Evolutionary conservation across 2,329 filamentous ascomycete genomes (phyloP).

Genomic region (Diaporthe amygdali): DNA sequence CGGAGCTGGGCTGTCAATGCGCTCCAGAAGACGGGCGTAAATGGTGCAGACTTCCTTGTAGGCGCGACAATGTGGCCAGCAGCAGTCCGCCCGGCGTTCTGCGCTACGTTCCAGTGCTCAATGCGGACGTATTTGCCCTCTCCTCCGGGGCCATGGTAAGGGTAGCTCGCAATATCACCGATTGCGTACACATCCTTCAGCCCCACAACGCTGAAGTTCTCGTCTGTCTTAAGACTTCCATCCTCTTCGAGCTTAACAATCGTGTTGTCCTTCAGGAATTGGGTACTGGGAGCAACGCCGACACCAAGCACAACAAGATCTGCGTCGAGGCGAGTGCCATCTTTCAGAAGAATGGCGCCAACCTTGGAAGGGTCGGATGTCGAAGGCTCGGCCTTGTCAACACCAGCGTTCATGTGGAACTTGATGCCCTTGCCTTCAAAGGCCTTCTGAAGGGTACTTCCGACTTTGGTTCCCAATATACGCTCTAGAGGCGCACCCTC

Average conservation of each 20-base stretch:
- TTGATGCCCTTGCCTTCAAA: slow-evolving; percentile 88
- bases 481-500: slow-evolving; percentile 84
- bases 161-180: slow-evolving; percentile 93
- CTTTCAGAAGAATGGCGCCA: slow-evolving; percentile 81
- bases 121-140: slow-evolving; percentile 78
- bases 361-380: slow-evolving; percentile 72
- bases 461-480: slow-evolving; percentile 82
- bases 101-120: slow-evolving; percentile 98
- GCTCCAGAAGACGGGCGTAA: slow-evolving; percentile 97
- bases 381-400: slow-evolving; percentile 83
- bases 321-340: slow-evolving; percentile 82
- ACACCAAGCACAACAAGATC: slow-evolving; percentile 93
- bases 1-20: slow-evolving; percentile 87
- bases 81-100: slow-evolving; percentile 84
- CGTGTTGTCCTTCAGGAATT: slow-evolving; percentile 77
- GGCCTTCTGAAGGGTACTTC: slow-evolving; percentile 77
- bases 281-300: slow-evolving; percentile 84
- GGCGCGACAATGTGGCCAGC: slow-evolving; percentile 78
- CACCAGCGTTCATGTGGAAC: slow-evolving; percentile 80
- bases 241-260: slow-evolving; percentile 77
- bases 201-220: slow-evolving; percentile 77
- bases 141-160: slow-evolving; percentile 88
- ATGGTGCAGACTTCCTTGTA: slow-evolving; percentile 66
- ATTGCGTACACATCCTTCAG: slow-evolving; percentile 88
- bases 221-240: slow-evolving; percentile 83